Percentiles rank a stretch among this genome's conserved stretches.
These are phyloP conservation scores for Starmerella cellae DNA, from an alignment of 805 yeast genomes.

Conservation along the genomic window DNA sequence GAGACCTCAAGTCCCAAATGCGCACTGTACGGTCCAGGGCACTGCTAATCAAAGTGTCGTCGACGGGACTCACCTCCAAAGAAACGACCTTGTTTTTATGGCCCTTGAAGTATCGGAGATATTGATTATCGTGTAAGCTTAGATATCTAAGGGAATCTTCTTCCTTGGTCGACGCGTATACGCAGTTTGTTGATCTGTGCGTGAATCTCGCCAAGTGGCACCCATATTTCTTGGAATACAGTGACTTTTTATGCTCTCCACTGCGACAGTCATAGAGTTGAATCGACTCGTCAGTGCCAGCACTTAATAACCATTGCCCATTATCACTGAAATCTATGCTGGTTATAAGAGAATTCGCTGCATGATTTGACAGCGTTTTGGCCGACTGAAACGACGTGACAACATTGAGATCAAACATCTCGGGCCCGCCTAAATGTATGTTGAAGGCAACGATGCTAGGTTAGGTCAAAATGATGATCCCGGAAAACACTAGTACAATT, in stretches of 20 bases:
- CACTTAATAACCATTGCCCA: conserved; percentile 61
- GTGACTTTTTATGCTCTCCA: conserved; percentile 49
- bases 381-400: conserved; percentile 10
- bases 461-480: too few relatives aligned
- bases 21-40: conserved; percentile 69
- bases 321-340: conserved; percentile 61
- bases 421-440: too few relatives aligned
- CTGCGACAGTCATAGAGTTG: conserved; percentile 64
- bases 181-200: conserved; percentile 54
- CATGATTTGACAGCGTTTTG: conserved; percentile 9
- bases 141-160: conserved; percentile 51
- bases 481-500: too few relatives aligned
- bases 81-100: conserved; percentile 66
- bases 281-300: conserved; percentile 71
- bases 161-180: conserved; percentile 72
- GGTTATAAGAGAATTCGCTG: conserved; percentile 24
- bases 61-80: conserved; percentile 58
- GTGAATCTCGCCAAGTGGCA: conserved; percentile 77
- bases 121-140: conserved; percentile 63
- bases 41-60: conserved; percentile 51
- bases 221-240: conserved; percentile 82
- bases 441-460: too few relatives aligned
- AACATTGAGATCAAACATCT: not conserved
- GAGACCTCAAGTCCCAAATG: conserved; percentile 70
- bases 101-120: conserved; percentile 74